phyloP scores from a whole-genome alignment of 1,284 basidiomycete genomes.

The Pisolithus thermaeus region DNA sequence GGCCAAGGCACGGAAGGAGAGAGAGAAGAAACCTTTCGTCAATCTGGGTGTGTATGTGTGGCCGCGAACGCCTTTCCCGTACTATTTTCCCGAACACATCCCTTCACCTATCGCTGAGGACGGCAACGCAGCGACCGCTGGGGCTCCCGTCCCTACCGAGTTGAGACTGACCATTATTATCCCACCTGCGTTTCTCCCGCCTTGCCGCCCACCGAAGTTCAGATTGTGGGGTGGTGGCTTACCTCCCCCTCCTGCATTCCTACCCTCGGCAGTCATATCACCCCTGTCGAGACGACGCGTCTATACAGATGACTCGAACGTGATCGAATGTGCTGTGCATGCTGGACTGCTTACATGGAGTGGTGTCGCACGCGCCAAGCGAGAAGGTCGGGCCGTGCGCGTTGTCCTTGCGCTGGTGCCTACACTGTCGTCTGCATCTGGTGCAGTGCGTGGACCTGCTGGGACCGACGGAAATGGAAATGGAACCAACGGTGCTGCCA shows the following conservation, averaged over 20 bases:
- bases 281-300: conserved; percentile 36
- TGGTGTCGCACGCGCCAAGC: conserved; percentile 43
- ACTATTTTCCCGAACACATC: conserved; percentile 36
- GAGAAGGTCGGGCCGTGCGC: conserved; percentile 48
- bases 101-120: conserved; percentile 19
- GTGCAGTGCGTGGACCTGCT: conserved; percentile 17
- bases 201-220: conserved; percentile 41
- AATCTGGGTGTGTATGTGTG: conserved; percentile 64
- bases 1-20: conserved; percentile 26
- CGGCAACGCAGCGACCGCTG: conserved; percentile 6
- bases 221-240: conserved; percentile 67
- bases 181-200: conserved; percentile 52
- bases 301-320: conserved; percentile 71
- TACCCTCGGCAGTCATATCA: conserved; percentile 20
- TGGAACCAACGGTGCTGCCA: neutral
- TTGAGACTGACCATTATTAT: conserved; percentile 59
- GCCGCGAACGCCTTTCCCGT: conserved; percentile 48
- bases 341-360: conserved; percentile 61
- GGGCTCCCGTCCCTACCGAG: conserved; percentile 30
- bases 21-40: conserved; percentile 33
- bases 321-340: conserved; percentile 72
- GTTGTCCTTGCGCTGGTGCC: conserved; percentile 41
- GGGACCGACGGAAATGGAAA: conserved; percentile 10
- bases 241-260: conserved; percentile 33
- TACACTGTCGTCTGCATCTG: conserved; percentile 28